These are phyloP conservation scores for Mucor saturninus DNA, from an alignment of 371 early-diverging fungal genomes.

Conservation along the genomic window DNA sequence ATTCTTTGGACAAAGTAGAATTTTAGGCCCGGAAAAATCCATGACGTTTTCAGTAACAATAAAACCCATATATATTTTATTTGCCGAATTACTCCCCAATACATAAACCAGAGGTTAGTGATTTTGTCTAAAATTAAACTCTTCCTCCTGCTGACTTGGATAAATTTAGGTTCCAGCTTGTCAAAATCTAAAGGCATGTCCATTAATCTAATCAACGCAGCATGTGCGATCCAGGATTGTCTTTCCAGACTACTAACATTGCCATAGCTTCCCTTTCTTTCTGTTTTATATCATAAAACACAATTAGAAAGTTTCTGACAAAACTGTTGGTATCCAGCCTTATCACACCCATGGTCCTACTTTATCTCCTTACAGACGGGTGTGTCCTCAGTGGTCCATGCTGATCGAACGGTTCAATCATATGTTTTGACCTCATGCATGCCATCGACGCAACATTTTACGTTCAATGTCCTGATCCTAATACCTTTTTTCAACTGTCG, in stretches of 20 bases:
- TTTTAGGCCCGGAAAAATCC: no score
- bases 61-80: conserved; percentile 26
- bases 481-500: conserved; percentile 1
- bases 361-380: conserved; percentile 29
- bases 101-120: neutral
- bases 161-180: conserved; percentile 22
- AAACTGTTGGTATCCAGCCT: conserved; percentile 49
- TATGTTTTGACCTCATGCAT: conserved; percentile 41
- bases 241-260: conserved; percentile 53
- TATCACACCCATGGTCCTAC: conserved; percentile 39
- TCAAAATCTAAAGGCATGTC: conserved; percentile 23
- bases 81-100: neutral
- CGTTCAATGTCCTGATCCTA: conserved; percentile 38
- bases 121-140: neutral
- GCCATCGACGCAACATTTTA: conserved; percentile 20
- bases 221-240: conserved; percentile 77
- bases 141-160: neutral
- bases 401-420: conserved; percentile 45
- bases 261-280: conserved; percentile 42
- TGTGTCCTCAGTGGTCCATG: conserved; percentile 42
- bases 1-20: no score
- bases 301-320: conserved; percentile 30
- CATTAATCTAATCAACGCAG: conserved; percentile 26
- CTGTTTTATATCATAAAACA: conserved; percentile 3
- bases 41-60: no score